Base-by-base conservation (phyloP, 1,284 basidiomycete species). In the Cerrena zonata region DNA sequence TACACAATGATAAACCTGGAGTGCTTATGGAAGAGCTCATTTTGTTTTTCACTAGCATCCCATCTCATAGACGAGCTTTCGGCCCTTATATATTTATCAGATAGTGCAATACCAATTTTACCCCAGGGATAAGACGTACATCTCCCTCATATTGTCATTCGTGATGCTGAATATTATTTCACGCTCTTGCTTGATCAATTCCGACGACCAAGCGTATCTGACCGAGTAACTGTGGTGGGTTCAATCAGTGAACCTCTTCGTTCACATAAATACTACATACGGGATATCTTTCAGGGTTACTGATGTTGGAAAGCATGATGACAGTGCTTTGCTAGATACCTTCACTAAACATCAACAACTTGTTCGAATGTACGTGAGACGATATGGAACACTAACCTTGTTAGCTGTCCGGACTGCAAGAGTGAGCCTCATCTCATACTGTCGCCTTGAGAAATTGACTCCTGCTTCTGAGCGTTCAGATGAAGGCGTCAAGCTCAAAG, bases 51-150 rank as follows among this genome's bases (percentile, higher is more conserved):
- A 2, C 57, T 49, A 27, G 82, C 78, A 50, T 85, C 61, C 85
- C 86, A 89, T 18, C 82, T 82, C 61, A 86, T 77, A 4, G 84
- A 83, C 2, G 86, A 86, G 11, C 60, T 50, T 25, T 58, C 61
- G 55, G 79, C 80, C 37, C 82, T 86, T 52, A 4, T 4, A 47
- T 46, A 21, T 15, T 21, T 19, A n/a, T 48, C 25, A 27, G 18
- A 44, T 5, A 23, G 50, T 38, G 21, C n/a, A 21, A 13, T 1
- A 2, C 37, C 37, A 22, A 34, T 30, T 41, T 34, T 19, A 5
- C 41, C 22, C 38, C 25, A 15, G 39, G 12, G 45, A 15, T 18
- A 30, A 23, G 22, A 66, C 75, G 26, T 61, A 79, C 80, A 79
- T 55, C 5, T 64, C 58, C 40, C 60, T 65, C 84, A 87, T 86